These are phyloP conservation scores for Breviolum minutum DNA, from an alignment of 73 alveolate species.

Conservation along the genomic window DNA sequence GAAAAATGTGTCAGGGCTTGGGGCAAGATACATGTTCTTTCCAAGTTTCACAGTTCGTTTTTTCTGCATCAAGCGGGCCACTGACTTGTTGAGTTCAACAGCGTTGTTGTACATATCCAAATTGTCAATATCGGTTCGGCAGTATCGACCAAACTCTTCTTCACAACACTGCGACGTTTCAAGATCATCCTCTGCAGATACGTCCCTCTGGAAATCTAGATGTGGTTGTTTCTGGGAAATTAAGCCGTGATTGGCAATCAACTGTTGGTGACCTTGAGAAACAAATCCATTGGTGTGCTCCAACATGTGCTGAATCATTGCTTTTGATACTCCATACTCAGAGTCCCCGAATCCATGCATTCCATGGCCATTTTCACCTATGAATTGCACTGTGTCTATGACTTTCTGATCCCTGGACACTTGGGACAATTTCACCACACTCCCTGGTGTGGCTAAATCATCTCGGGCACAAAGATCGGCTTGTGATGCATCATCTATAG, in stretches of 20 bases:
- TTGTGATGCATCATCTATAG: neutral
- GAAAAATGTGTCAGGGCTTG: neutral
- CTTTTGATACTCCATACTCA: neutral
- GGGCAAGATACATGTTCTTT: neutral
- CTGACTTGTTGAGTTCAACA: neutral
- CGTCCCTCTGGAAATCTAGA: neutral
- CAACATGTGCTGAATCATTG: neutral
- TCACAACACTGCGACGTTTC: neutral
- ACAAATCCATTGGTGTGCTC: neutral
- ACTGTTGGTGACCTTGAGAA: neutral
- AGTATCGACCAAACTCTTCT: neutral
- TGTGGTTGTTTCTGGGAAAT: neutral
- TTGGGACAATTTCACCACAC: neutral
- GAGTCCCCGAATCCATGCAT: neutral
- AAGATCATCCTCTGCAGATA: neutral
- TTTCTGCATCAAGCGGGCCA: neutral
- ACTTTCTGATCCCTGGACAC: neutral
- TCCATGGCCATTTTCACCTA: neutral
- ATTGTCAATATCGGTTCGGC: neutral
- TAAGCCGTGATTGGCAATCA: neutral
- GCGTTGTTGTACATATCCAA: neutral
- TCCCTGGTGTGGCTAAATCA: neutral
- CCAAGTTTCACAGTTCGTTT: neutral
- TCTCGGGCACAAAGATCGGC: neutral
- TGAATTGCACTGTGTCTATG: neutral